Base-by-base conservation (phyloP, 2,329 filamentous ascomycete species). In the Zymoseptoria brevis region DNA sequence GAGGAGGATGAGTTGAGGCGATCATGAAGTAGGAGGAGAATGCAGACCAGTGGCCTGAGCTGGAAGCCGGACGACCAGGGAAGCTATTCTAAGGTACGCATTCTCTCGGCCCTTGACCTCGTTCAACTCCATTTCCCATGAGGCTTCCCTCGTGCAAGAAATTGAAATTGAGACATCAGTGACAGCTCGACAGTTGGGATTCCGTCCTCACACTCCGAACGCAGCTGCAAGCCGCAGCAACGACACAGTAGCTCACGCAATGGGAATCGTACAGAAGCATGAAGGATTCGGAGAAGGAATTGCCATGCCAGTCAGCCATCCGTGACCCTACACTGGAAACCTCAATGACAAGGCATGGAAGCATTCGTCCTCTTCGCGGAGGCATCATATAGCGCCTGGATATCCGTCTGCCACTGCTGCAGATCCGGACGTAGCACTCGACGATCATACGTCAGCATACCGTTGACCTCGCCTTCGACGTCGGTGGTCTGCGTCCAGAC, bases 401-500 rank as follows among this genome's bases (percentile, higher is more conserved):
- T 87, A 67, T 87, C 84, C 0, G 68, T 69, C 66, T 76, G 79
- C 86, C 86, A 88, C 72, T 84, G 81, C 7, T 74, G 71, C 48
- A 76, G 54, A 50, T 65, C 53, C 9, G 65, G 80, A 0, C 86
- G 76, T 35, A 86, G 69, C 0, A 87, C 59, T 0, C 85, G 76
- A 1, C 87, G 81, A 69, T 89, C 86, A 54, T 70, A 70, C 1
- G 86, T 88, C 64, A 88, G 71, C 58, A 90, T 74, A 0, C 87
- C 87, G 64, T 89, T 90, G 8, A 89, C 84, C 69, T 89, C 87
- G 4, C 86, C 87, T 69, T 89, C 87, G 0, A 89, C 87, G 65
- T 89, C 87, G 0, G 84, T 87, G 0, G 86, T 89, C 75, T 89
- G 87, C 0, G 87, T 89, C 80, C 85, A 89, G 0, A 89, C 81